Percentiles rank a stretch among this genome's conserved stretches.
Evolutionary conservation across 345 rosid genomes (phyloP).

Genomic region (Eucalyptus sp.): DNA sequence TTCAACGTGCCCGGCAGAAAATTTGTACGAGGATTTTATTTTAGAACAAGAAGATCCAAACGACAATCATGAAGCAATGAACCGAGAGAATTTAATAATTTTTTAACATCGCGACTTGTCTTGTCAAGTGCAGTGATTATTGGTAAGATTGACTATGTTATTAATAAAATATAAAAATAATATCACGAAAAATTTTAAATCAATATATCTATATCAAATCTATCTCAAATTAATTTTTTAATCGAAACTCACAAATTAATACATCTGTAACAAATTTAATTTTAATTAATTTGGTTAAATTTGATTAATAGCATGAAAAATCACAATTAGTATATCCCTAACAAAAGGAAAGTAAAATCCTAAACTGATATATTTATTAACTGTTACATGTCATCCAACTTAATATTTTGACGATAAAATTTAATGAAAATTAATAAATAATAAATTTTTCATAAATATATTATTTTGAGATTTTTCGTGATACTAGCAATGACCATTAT

Average conservation of each 20-base stretch:
- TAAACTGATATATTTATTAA: too few relatives aligned
- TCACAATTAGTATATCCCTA: accelerated
- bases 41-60: neutral
- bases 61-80: neutral
- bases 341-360: accelerated
- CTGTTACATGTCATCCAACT: accelerated
- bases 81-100: neutral
- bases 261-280: accelerated
- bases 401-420: accelerated
- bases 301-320: accelerated
- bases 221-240: accelerated
- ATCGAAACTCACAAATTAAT: accelerated
- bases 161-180: too few relatives aligned
- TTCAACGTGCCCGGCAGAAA: neutral
- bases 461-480: accelerated
- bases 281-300: too few relatives aligned
- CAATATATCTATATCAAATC: accelerated
- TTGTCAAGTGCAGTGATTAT: neutral
- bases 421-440: accelerated
- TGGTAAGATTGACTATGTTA: too few relatives aligned
- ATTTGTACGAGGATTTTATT: neutral
- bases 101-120: neutral
- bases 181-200: too few relatives aligned
- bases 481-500: neutral
- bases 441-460: too few relatives aligned